Percentiles rank a stretch among this genome's conserved stretches.
Conservation (phyloP, 2,329 filamentous ascomycete species). For the Aspergillus proliferans region DNA sequence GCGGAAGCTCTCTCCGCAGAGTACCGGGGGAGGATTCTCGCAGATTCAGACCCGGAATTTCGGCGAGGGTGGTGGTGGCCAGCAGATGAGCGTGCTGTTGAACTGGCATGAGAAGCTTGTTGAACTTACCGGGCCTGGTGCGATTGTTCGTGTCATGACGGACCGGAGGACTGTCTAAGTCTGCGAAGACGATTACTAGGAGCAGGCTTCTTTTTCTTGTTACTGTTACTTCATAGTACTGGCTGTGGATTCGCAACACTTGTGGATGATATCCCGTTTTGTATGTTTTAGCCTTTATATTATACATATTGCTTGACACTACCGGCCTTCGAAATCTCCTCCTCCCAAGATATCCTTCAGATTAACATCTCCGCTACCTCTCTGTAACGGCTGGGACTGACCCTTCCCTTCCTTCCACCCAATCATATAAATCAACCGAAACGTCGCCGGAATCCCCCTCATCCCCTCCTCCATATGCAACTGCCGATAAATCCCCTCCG, state of each 20-base stretch:
- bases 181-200: background rate
- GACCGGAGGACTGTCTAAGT: conserved; percentile 79
- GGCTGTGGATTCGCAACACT: background rate
- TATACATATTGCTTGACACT: conserved; percentile 4
- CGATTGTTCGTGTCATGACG: conserved; percentile 90
- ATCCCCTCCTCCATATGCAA: conserved; percentile 75
- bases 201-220: background rate
- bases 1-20: conserved; percentile 62
- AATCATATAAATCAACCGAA: conserved; percentile 96
- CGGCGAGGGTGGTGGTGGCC: conserved; percentile 64
- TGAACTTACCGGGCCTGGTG: conserved; percentile 85
- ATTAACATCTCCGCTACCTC: conserved; percentile 81
- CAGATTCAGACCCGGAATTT: conserved; percentile 60
- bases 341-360: conserved; percentile 71
- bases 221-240: background rate
- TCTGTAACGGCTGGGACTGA: conserved; percentile 70
- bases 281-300: conserved; percentile 13
- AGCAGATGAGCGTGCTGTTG: conserved; percentile 90
- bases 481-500: conserved; percentile 79
- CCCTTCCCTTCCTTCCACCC: conserved; percentile 84
- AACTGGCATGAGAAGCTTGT: conserved; percentile 99
- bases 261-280: conserved; percentile 7
- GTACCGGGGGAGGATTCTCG: conserved; percentile 67
- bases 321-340: conserved; percentile 27
- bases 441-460: conserved; percentile 71